These are phyloP conservation scores for Lanzia echinophila DNA, from an alignment of 2,329 filamentous ascomycete genomes.

Conservation along the genomic window DNA sequence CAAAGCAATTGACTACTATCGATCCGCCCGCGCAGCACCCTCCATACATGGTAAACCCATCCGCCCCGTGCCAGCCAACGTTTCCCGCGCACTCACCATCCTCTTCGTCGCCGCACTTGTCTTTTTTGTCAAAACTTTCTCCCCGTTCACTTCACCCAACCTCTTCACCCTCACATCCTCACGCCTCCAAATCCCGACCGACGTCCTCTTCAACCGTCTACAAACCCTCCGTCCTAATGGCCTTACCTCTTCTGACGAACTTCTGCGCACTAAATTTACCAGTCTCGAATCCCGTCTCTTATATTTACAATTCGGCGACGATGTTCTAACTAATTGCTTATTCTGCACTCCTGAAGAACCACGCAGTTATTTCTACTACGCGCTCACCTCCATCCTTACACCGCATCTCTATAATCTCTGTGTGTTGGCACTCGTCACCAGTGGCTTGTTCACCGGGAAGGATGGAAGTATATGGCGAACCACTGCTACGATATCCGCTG, in stretches of 20 bases:
- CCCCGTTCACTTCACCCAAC: slow-evolving; percentile 67
- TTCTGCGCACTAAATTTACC: slow-evolving; percentile 61
- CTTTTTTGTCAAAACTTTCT: slow-evolving; percentile 57
- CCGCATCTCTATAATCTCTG: slow-evolving; percentile 78
- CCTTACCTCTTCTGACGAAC: slow-evolving; percentile 54
- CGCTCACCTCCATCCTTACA: slow-evolving; percentile 62
- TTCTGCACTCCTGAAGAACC: slow-evolving; percentile 73
- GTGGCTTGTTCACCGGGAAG: slow-evolving; percentile 54
- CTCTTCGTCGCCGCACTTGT: slow-evolving; percentile 47
- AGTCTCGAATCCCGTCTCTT: slow-evolving; percentile 67
- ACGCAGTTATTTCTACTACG: slow-evolving; percentile 71
- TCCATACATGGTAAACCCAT: slow-evolving; percentile 41
- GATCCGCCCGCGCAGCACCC: slow-evolving; percentile 42
- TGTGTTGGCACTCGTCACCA: slow-evolving; percentile 67
- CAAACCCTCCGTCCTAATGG: slow-evolving; percentile 43
- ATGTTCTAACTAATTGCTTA: slow-evolving; percentile 65
- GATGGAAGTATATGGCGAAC: slow-evolving; percentile 63
- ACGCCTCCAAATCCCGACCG: slow-evolving; percentile 76
- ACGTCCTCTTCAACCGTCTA: slow-evolving; percentile 77
- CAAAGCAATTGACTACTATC: slow-evolving; percentile 58
- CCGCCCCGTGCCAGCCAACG: slow-evolving; percentile 47
- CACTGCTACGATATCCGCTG: slow-evolving; percentile 57
- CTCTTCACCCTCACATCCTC: slow-evolving; percentile 72
- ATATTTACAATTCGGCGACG: slow-evolving; percentile 78
- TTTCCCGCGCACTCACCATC: slow-evolving; percentile 52